Evolutionary conservation across 805 yeast species (phyloP).

Genomic region (Barnettozyma californica): DNA sequence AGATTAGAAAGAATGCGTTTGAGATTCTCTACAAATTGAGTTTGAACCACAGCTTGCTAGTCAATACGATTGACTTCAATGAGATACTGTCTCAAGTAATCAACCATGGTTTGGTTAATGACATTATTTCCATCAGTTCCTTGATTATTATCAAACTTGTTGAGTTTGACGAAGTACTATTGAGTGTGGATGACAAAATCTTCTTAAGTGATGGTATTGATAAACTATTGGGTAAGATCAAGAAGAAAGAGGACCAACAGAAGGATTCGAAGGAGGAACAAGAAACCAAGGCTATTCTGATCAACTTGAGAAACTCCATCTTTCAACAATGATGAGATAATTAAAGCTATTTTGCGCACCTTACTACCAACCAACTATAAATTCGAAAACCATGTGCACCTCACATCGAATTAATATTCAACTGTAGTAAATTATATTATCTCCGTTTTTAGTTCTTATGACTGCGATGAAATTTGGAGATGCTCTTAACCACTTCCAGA

Average conservation of each 20-base stretch:
- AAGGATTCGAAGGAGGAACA: slow-evolving; percentile 27
- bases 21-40: slow-evolving; percentile 58
- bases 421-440: too few species aligned
- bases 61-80: slow-evolving; percentile 26
- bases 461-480: too few species aligned
- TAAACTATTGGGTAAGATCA: slow-evolving; percentile 22
- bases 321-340: slow-evolving; percentile 4
- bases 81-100: slow-evolving; percentile 32
- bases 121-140: slow-evolving; percentile 24
- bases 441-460: too few species aligned
- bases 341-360: not conserved
- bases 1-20: slow-evolving; percentile 64
- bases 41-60: slow-evolving; percentile 19
- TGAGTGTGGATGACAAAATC: slow-evolving; percentile 15
- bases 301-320: slow-evolving; percentile 20
- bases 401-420: too few species aligned
- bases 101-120: slow-evolving; percentile 35
- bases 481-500: too few species aligned
- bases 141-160: slow-evolving; percentile 23
- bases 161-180: slow-evolving; percentile 24
- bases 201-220: slow-evolving; percentile 23
- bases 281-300: slow-evolving; percentile 23
- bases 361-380: not conserved
- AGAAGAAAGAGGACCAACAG: slow-evolving; percentile 25
- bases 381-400: not conserved